Base-by-base conservation (phyloP, 768 basidiomycete genomes). In the Podaxis pistillaris region DNA sequence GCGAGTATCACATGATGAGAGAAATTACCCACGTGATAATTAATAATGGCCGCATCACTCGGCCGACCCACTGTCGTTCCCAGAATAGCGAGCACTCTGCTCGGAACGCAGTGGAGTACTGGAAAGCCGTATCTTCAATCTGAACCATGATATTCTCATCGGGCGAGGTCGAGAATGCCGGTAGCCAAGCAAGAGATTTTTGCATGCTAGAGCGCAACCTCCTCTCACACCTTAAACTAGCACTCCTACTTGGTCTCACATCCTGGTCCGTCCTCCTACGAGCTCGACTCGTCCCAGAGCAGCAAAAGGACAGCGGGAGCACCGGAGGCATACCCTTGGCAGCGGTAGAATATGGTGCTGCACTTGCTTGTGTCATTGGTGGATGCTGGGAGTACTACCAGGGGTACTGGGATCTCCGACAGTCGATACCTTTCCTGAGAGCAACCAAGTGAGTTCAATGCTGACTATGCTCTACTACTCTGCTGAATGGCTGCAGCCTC, bases 191-290 rank as follows among this genome's bases (percentile, higher is more conserved):
- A n/a, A 79, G 89, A 68, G 90, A 92, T 70, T 90, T 84, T 64
- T 87, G 84, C 72, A 90, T 91, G 89, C 80, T 92, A 13, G 90
- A 91, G 72, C 81, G 90, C 56, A 91, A 92, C 67, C 75, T 90
- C 55, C 77, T 92, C 36, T 81, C 89, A 0, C 86, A 92, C 69
- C 63, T 89, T 59, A 89, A 85, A 67, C 79, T 91, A 28, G 86
- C 84, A 4, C 75, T 90, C 9, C 74, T 92, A 24, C 76, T 92
- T 30, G 81, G 83, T 7, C 75, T 91, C 1, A 72, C 90, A 2
- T 84, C 86, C 1, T 83, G 86, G 30, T 89, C 89, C 8, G 74
- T 88, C 56, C 74, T 92, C 13, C 80, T 91, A 8, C 80, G 79
- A 28, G 80, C 81, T 22, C 86, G 87, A 12, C 79, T 92, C 13